Conservation (phyloP, 306 rosid species). For the Sicyos baderoa region DNA sequence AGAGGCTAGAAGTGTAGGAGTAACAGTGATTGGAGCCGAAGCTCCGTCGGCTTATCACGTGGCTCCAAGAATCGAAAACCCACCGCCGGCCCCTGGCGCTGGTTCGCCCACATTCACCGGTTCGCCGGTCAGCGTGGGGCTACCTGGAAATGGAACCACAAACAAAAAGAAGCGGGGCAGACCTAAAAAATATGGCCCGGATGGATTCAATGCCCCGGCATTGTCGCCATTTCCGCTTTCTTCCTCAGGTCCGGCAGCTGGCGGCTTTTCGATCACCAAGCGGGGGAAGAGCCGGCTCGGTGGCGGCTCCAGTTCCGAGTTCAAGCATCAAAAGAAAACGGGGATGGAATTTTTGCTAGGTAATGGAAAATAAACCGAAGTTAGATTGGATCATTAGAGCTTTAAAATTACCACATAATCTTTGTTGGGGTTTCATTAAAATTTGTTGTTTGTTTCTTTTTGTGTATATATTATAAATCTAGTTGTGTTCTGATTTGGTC, state of each 20-base stretch:
- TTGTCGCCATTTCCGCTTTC: slow-evolving; percentile 66
- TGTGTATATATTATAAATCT: background rate
- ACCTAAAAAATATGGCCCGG: slow-evolving; percentile 79
- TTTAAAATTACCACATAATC: background rate
- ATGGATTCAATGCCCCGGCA: slow-evolving; percentile 68
- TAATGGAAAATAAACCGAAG: slow-evolving; percentile 23
- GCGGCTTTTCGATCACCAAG: slow-evolving; percentile 40
- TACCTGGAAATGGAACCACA: slow-evolving; percentile 37
- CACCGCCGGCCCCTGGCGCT: slow-evolving; percentile 24
- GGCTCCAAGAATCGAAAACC: slow-evolving; percentile 67
- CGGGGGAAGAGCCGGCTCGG: slow-evolving; percentile 41
- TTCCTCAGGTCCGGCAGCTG: slow-evolving; percentile 41
- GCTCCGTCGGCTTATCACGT: slow-evolving; percentile 77
- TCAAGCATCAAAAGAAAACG: slow-evolving; percentile 46
- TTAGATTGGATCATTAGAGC: background rate
- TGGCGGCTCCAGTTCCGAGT: slow-evolving; percentile 30
- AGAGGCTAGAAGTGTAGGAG: slow-evolving; percentile 63
- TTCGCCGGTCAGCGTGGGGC: slow-evolving; percentile 44
- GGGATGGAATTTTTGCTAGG: slow-evolving; percentile 51
- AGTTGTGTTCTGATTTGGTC: background rate
- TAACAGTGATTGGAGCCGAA: slow-evolving; percentile 76
- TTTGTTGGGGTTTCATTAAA: slow-evolving; percentile 4
- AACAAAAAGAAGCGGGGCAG: slow-evolving; percentile 75
- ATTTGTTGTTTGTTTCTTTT: slow-evolving; percentile 13
- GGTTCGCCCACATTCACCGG: slow-evolving; percentile 20